phyloP scores from a whole-genome alignment of 331 rosid species.

The Acacia concinna region DNA sequence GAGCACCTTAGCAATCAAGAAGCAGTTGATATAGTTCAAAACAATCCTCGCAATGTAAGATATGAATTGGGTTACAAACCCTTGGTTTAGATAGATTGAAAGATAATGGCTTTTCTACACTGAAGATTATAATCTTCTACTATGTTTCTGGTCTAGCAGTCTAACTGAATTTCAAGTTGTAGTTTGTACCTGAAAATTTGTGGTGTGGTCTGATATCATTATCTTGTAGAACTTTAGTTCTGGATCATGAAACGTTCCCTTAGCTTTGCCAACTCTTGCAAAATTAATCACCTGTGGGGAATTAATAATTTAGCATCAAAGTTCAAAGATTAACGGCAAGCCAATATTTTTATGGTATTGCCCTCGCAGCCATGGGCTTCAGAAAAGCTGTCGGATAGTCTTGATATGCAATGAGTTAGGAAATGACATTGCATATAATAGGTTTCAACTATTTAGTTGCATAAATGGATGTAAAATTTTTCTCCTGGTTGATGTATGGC shows the following conservation, averaged over 20 bases:
- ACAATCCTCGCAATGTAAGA: slow-evolving; percentile 60
- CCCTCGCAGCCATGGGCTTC: neutral
- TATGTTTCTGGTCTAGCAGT: neutral
- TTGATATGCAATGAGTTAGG: neutral
- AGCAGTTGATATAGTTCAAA: slow-evolving; percentile 70
- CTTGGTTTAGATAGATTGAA: neutral
- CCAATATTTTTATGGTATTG: neutral
- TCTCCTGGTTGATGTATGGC: neutral
- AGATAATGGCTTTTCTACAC: neutral
- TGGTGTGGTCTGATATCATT: neutral
- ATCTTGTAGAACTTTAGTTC: neutral
- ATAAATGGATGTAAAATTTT: neutral
- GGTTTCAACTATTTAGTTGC: neutral
- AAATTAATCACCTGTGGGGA: neutral
- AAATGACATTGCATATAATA: neutral
- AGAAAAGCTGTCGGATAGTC: neutral
- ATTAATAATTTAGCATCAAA: neutral
- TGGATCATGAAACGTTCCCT: neutral
- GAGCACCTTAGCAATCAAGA: slow-evolving; percentile 81
- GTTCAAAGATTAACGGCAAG: neutral
- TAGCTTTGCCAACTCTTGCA: neutral
- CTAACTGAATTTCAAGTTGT: neutral
- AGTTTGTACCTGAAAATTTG: neutral
- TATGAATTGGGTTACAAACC: slow-evolving; percentile 12
- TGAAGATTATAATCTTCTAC: neutral